Evolutionary conservation across 495 filamentous ascomycete species (phyloP).

Genomic region (Baudoinia panamericana): DNA sequence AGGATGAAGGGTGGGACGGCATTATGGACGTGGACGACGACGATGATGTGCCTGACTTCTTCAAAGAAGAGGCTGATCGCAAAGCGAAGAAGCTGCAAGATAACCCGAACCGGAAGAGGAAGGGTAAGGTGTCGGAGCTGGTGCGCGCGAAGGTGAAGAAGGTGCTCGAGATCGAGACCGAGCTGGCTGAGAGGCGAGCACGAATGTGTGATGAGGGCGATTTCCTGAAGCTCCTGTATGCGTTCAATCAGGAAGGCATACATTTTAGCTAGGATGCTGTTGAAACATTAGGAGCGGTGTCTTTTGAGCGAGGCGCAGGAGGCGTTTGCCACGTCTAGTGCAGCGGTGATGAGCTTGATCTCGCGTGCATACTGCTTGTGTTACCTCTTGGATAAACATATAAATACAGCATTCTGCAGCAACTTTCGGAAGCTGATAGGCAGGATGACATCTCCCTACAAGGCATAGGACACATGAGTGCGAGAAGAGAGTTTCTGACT

Average conservation of each 20-base stretch:
- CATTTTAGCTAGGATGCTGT: constrained; percentile 95
- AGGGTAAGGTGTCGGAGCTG: constrained; percentile 62
- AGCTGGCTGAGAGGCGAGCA: constrained; percentile 64
- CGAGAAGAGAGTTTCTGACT: no score
- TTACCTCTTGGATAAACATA: no score
- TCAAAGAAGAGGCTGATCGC: constrained; percentile 49
- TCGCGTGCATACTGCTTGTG: no score
- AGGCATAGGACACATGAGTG: no score
- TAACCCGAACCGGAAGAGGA: constrained; percentile 42
- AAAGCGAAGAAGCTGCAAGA: constrained; percentile 33
- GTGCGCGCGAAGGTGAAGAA: constrained; percentile 71
- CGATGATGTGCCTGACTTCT: constrained; percentile 60
- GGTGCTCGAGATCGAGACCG: constrained; percentile 63
- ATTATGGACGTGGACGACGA: constrained; percentile 44
- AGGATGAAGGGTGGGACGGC: constrained; percentile 38
- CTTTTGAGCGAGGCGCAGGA: no score
- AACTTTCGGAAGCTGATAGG: no score
- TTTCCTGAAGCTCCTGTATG: constrained; percentile 62
- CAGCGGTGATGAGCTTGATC: no score
- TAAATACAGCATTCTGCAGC: no score
- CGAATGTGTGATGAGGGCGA: constrained; percentile 82
- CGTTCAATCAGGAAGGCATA: constrained; percentile 81
- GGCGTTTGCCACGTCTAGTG: no score
- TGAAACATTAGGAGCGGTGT: no score
- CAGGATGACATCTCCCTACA: no score